phyloP scores from a whole-genome alignment of 2,329 filamentous ascomycete genomes.

The Exophiala sp. region DNA sequence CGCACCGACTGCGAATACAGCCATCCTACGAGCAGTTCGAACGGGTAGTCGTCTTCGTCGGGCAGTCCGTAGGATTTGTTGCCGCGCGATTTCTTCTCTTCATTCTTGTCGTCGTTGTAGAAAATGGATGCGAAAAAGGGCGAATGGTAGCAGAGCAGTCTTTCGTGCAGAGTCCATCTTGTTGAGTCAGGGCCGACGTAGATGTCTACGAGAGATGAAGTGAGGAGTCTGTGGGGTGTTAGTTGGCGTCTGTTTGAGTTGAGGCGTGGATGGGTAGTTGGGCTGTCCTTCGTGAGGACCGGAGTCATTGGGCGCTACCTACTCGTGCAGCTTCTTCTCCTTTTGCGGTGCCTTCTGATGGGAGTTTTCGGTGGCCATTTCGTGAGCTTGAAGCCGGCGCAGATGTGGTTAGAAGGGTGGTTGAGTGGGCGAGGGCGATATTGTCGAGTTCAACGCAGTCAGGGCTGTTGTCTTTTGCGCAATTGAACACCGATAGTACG shows the following conservation, averaged over 20 bases:
- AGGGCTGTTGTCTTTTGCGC: no score
- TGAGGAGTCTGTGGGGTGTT: slow-evolving; percentile 43
- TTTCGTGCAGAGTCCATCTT: slow-evolving; percentile 52
- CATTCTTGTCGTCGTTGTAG: slow-evolving; percentile 37
- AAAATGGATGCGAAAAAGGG: slow-evolving; percentile 51
- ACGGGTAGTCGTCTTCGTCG: slow-evolving; percentile 48
- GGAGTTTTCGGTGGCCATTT: slow-evolving; percentile 23
- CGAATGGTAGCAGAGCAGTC: slow-evolving; percentile 50
- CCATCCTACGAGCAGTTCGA: slow-evolving; percentile 50
- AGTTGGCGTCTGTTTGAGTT: not conserved
- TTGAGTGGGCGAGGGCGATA: no score
- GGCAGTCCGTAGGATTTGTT: slow-evolving; percentile 44
- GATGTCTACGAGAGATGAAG: slow-evolving; percentile 50
- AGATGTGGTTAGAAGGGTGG: no score
- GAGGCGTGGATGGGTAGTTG: not conserved
- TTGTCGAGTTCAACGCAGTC: no score
- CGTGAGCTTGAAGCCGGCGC: not conserved
- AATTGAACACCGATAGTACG: no score
- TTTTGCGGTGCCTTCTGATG: slow-evolving; percentile 19
- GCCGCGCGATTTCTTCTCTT: slow-evolving; percentile 28
- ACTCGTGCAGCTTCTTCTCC: slow-evolving; percentile 42
- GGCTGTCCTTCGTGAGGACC: no score
- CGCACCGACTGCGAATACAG: slow-evolving; percentile 48
- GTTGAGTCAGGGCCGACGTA: slow-evolving; percentile 51
- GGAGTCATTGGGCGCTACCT: slow-evolving; percentile 15